Evolutionary conservation across 345 rosid species (phyloP), one percentile per base, ranked within the genome.

Genomic region (Rhizophora apiculata): DNA sequence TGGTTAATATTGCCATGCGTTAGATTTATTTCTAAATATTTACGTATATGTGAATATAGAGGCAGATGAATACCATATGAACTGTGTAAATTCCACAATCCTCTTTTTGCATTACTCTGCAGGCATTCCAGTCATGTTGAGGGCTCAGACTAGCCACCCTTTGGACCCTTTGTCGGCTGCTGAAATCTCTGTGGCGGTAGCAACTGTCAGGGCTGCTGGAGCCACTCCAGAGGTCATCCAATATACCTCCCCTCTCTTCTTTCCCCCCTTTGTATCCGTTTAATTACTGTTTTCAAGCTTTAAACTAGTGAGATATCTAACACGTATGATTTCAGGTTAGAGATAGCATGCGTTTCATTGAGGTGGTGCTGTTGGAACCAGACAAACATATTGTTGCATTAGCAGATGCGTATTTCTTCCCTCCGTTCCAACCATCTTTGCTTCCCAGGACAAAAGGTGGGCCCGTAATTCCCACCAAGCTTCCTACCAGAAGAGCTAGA

Each of bases 381-480:
- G 93, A 81, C 16, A 92, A 92, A 68, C 78, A 84, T 58, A 91
- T 90, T 65, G 95, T 90, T 76, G 98, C 96, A 16, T 52, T 90
- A 43, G 98, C 96, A 37, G 96, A 92, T 85, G 96, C 96, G 57
- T 88, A 92, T 76, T 92, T 92, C 76, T 92, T 92, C 73, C 96
- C 98, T 22, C 98, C 98, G 13, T 90, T 92, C 83, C 96, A 92
- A 75, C 93, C 96, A 65, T 92, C 98, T 9, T 69, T 92, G 57
- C 87, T 92, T 73, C 91, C 89, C n/a, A 88, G 89, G 81, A 81
- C 80, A 51, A 92, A 88, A 85, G 86, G 88, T 71, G 98, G 95
- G 30, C 93, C 95, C 37, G 64, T 90, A 62, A 86, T 92, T 74
- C 96, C 96, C 34, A 85, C 82, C 80, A 92, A 88, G 82, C 88